A percentile compares a stretch with the other conserved stretches of the same genome.
phyloP scores from a whole-genome alignment of 139 green algal genomes.

The Zygnema circumcarinatum region DNA sequence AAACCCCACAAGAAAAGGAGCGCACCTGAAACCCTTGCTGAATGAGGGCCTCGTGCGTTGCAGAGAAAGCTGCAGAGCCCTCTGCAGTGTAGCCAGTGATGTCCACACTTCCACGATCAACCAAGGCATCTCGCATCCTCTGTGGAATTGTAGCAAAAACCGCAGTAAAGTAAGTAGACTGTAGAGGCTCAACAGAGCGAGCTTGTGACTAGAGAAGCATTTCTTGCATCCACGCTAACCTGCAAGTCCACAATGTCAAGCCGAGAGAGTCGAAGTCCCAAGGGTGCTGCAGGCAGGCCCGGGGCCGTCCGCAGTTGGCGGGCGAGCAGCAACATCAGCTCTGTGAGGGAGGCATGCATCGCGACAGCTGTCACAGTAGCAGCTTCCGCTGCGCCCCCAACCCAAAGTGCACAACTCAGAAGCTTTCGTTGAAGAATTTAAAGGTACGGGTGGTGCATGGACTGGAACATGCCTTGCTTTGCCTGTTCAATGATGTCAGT shows the following conservation, averaged over 20 bases:
- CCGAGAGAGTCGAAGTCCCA: slow-evolving; percentile 31
- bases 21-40: neutral
- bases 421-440: too few species aligned
- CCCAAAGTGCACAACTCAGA: neutral
- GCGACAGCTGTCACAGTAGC: slow-evolving; percentile 28
- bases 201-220: too few species aligned
- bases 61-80: neutral
- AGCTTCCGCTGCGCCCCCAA: slow-evolving; percentile 21
- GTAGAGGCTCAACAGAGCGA: too few species aligned
- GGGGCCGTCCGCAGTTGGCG: slow-evolving; percentile 7
- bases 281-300: neutral
- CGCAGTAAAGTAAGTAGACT: too few species aligned
- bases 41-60: neutral
- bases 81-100: neutral
- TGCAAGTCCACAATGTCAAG: slow-evolving; percentile 33
- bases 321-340: slow-evolving; percentile 30
- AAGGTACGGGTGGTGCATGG: too few species aligned
- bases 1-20: neutral
- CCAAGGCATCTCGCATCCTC: neutral
- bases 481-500: too few species aligned
- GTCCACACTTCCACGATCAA: neutral
- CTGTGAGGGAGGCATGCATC: slow-evolving; percentile 24
- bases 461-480: too few species aligned
- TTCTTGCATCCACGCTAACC: too few species aligned
- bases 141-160: too few species aligned